These are phyloP conservation scores for Mycena rebaudengoi DNA, from an alignment of 768 basidiomycete genomes.

Conservation along the genomic window DNA sequence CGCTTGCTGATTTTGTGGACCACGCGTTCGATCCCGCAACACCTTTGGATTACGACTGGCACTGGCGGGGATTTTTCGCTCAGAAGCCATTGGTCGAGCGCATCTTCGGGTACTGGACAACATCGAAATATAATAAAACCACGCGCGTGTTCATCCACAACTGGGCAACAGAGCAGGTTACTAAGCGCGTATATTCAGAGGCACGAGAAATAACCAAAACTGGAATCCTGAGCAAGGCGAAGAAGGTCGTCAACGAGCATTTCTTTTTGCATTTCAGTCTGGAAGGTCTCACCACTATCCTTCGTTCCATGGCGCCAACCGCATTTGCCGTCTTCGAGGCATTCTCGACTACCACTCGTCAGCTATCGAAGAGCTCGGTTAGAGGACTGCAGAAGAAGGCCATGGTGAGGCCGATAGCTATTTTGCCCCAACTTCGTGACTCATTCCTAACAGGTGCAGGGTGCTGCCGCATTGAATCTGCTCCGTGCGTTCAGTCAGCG, in stretches of 20 bases:
- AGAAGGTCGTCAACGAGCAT: constrained; percentile 14
- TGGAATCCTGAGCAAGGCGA: constrained; percentile 8
- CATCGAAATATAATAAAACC: neutral
- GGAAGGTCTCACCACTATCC: neutral
- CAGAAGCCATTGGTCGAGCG: neutral
- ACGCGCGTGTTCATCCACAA: neutral
- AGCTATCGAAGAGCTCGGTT: neutral
- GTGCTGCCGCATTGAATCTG: neutral
- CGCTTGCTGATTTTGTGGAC: constrained; percentile 6
- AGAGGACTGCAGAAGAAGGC: neutral
- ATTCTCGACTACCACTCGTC: neutral
- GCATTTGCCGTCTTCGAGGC: constrained; percentile 4
- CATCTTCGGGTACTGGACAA: constrained; percentile 20
- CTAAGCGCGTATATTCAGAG: neutral
- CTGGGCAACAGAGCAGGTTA: neutral
- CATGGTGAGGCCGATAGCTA: neutral
- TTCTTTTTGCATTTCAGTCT: constrained; percentile 20
- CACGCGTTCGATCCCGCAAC: constrained; percentile 3
- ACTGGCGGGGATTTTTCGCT: constrained; percentile 11
- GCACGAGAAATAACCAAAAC: neutral
- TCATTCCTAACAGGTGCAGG: neutral
- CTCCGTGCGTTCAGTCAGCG: constrained; percentile 10
- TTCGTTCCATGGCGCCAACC: constrained; percentile 2
- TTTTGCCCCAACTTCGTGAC: neutral
- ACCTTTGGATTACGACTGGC: neutral